These are phyloP conservation scores for Cyclospora cayetanensis DNA, from an alignment of 169 alveolate genomes.

Conservation along the genomic window DNA sequence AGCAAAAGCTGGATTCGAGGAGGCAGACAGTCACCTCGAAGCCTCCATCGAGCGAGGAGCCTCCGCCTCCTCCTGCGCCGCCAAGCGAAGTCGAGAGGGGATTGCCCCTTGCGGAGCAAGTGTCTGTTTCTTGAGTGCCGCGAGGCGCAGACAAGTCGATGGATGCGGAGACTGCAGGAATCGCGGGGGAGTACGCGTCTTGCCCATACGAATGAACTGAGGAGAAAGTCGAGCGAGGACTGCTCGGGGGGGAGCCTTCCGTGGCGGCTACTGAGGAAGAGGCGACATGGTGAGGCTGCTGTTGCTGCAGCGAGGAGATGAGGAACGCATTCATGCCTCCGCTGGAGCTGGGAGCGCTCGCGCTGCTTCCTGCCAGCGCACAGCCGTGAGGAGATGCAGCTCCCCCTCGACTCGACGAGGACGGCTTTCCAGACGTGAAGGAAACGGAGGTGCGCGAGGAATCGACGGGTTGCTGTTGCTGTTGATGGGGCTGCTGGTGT, in stretches of 20 bases:
- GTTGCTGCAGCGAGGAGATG: background rate
- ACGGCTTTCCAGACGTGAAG: background rate
- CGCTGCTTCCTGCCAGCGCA: background rate
- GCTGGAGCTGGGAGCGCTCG: background rate
- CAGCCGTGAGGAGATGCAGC: background rate
- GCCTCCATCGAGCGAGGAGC: background rate
- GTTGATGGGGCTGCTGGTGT: background rate
- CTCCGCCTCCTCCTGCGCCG: background rate
- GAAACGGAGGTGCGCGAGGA: background rate
- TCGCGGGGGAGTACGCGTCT: background rate
- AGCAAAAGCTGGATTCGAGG: slow-evolving; percentile 51
- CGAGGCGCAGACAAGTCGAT: background rate
- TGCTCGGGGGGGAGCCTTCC: slow-evolving; percentile 56
- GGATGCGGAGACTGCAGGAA: background rate
- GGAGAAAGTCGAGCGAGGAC: slow-evolving; percentile 25
- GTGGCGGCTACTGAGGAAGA: slow-evolving; percentile 45
- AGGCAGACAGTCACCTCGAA: slow-evolving; percentile 38
- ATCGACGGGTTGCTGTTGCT: slow-evolving; percentile 3
- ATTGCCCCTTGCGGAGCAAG: background rate
- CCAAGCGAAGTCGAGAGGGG: background rate
- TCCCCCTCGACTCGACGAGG: background rate
- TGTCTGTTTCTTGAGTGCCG: background rate
- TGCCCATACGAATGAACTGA: slow-evolving; percentile 4
- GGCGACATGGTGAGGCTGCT: background rate
- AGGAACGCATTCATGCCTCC: background rate